phyloP scores from a whole-genome alignment of 2,329 filamentous ascomycete genomes.

The Drechslerella coelobrocha region DNA sequence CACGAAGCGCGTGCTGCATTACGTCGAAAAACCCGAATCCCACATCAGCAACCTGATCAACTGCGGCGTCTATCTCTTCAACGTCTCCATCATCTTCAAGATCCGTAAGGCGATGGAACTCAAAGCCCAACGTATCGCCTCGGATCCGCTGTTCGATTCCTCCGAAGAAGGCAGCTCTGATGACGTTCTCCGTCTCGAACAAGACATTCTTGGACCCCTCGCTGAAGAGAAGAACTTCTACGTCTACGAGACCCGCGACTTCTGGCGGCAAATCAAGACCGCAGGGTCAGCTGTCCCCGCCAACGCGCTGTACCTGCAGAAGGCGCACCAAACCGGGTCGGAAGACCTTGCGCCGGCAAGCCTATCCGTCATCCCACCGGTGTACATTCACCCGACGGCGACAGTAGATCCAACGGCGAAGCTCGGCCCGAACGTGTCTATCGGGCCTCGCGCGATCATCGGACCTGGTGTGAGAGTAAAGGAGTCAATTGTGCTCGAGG shows the following conservation, averaged over 20 bases:
- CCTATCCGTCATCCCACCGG: constrained; percentile 29
- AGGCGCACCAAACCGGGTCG: constrained; percentile 83
- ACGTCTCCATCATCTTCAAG: constrained; percentile 92
- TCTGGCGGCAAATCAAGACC: constrained; percentile 99
- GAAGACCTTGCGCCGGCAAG: constrained; percentile 71
- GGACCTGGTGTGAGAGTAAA: constrained; percentile 86
- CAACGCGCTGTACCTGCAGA: constrained; percentile 93
- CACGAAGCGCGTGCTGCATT: constrained; percentile 94
- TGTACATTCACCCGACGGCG: constrained; percentile 68
- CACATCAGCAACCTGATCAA: constrained; percentile 99
- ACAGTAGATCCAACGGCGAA: constrained; percentile 93
- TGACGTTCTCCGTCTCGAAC: constrained; percentile 90
- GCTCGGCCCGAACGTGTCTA: constrained; percentile 93
- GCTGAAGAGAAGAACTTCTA: constrained; percentile 98
- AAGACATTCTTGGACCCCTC: constrained; percentile 93
- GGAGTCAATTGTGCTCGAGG: constrained; percentile 94
- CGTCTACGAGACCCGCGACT: constrained; percentile 97
- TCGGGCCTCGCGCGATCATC: constrained; percentile 84
- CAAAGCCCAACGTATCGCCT: constrained; percentile 85
- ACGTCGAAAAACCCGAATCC: constrained; percentile 98
- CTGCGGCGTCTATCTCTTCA: constrained; percentile 97
- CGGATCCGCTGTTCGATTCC: constrained; percentile 88
- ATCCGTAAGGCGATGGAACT: constrained; percentile 95
- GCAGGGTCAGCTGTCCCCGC: constrained; percentile 95
- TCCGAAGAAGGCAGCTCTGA: constrained; percentile 74